Conservation (phyloP, 108 stramenopile genomes). For the Nitzschia sp. region DNA sequence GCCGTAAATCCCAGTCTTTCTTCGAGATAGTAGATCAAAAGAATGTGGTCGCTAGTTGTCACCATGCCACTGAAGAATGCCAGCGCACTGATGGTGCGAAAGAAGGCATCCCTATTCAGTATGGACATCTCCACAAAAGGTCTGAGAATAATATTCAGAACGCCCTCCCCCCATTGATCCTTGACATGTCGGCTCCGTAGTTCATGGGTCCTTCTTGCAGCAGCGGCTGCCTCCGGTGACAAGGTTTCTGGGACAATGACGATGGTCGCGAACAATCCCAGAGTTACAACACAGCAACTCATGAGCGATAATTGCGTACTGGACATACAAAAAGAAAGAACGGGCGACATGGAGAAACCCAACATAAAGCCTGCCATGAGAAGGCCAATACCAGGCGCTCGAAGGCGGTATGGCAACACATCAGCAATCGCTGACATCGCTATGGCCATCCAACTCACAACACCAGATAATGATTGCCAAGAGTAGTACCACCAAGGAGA, state of each 20-base stretch:
- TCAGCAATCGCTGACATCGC: constrained; percentile 71
- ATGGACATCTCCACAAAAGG: constrained; percentile 74
- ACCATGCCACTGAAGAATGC: constrained; percentile 81
- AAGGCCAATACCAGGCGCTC: constrained; percentile 76
- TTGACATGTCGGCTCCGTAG: constrained; percentile 21
- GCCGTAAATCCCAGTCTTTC: constrained; percentile 65
- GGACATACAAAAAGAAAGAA: constrained; percentile 55
- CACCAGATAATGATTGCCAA: constrained; percentile 47
- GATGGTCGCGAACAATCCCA: constrained; percentile 51
- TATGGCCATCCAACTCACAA: constrained; percentile 73
- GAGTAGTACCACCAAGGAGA: constrained; percentile 70
- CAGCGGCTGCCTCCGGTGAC: constrained; percentile 47
- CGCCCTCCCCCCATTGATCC: background rate
- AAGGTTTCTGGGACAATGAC: constrained; percentile 74
- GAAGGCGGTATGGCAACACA: constrained; percentile 67
- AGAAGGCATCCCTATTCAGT: constrained; percentile 72
- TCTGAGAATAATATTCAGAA: constrained; percentile 23
- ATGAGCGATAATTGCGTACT: constrained; percentile 59
- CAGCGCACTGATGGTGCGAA: constrained; percentile 65
- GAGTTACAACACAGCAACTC: constrained; percentile 39
- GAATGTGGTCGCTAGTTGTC: constrained; percentile 60
- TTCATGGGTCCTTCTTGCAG: constrained; percentile 32
- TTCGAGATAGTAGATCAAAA: constrained; percentile 80
- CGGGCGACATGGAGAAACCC: constrained; percentile 65
- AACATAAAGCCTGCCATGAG: constrained; percentile 71